Base-by-base conservation (phyloP, 805 yeast genomes). In the Candida schatavii region DNA sequence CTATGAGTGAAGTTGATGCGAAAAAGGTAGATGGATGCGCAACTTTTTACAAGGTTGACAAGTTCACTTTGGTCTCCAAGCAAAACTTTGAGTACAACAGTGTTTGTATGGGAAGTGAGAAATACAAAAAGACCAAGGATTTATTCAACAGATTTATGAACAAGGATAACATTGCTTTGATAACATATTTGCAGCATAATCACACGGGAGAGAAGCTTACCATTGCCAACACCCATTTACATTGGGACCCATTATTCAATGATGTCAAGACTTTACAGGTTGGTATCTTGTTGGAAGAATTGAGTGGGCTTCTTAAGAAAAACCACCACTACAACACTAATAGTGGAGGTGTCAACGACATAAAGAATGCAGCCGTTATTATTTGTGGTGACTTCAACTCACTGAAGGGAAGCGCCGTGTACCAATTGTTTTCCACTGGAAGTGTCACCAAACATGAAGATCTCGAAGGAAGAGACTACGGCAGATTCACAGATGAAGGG, bases 1-100 rank as follows among this genome's bases (percentile, higher is more conserved):
- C 97, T 9, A 87, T 88, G 95, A 67, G 74, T 46, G 84, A 81
- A 46, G 70, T 68, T 45, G 96, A 88, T 51, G 82, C 95, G 20
- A 84, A 83, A 62, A 86, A 85, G 55, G 99, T 93, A 36, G 99
- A 93, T 62, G 99, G 99, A 10, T 93, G 99, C 74, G 97, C 97
- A n/a, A 81, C 90, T 1, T 91, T 91, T 59, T 93, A 76, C 70
- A 84, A 79, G 54, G 69, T 78, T 26, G 64, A 73, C 37, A 81
- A 84, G 57, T 88, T 91, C 63, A 75, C 78, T 44, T 70, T 90
- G 46, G 52, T 84, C 31, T 90, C 80, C 51, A 82, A 83, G 55
- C 83, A 81, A 46, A 71, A 80, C 29, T 74, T 91, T 44, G 99
- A 93, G 62, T 93, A 85, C 65, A 85, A 90, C 53, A 74, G 85